Base-by-base conservation (phyloP, 306 rosid species). In the Adenanthera pavonina region DNA sequence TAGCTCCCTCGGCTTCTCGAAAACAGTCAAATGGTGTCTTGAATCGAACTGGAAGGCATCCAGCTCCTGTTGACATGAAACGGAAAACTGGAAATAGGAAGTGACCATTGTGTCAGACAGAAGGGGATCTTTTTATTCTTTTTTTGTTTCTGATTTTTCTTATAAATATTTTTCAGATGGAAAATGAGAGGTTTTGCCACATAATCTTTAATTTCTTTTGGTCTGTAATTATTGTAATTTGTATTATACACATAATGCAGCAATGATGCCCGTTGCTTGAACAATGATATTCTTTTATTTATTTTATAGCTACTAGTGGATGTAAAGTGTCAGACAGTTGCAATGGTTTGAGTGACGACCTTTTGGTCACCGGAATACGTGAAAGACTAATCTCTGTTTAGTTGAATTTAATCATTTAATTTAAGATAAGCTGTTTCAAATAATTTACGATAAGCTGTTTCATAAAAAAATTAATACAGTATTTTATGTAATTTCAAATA, bases 201-300 rank as follows among this genome's bases (percentile, higher is more conserved):
- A 33, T 61, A 69, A 81, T 79, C 36, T 34, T 75, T 84, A 15
- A 3, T 80, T 84, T 52, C 36, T 81, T 69, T 3, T 69, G 47
- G 71, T 54, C 75, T 66, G 91, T 87, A 85, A 81, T 73, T 75
- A 85, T 69, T 75, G 87, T 80, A 82, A 85, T 72, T 69, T 83
- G 85, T 83, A 78, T 73, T 72, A 83, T 72, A 87, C 80, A 85
- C 84, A 90, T 80, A 87, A 84, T 83, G 86, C 86, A 91, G 97
- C 97, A 95, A 93, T 90, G 87, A 86, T 78, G 84, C 90, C 82
- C 72, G 94, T 95, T 91, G 94, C 92, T 89, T 94, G 89, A 83
- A 90, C 83, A 41, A 54, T 52, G 72, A 57, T 49, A 68, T 75
- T 56, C 35, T 75, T 86, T 35, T 74, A 4, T 51, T 66, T 54